Conservation (phyloP, 2,329 filamentous ascomycete species). For the Coleophoma cylindrospora region DNA sequence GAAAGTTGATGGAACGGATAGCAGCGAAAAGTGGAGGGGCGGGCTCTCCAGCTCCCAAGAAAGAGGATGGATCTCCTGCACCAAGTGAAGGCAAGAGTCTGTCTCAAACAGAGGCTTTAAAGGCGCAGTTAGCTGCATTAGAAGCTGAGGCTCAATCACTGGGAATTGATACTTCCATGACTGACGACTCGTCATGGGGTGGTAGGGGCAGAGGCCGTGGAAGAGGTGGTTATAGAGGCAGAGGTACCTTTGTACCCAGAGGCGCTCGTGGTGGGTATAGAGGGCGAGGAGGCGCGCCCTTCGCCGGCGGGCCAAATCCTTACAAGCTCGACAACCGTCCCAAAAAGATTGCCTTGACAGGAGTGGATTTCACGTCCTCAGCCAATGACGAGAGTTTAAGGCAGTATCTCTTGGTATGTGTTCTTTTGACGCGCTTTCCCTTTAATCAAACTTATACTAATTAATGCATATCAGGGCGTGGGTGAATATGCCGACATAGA, state of each 20-base stretch:
- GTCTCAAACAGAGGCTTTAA: constrained; percentile 58
- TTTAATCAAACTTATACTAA: constrained; percentile 5
- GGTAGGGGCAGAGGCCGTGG: constrained; percentile 36
- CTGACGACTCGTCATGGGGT: constrained; percentile 34
- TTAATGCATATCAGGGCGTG: constrained; percentile 39
- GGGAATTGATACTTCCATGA: constrained; percentile 54
- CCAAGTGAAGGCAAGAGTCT: constrained; percentile 21
- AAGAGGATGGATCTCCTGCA: constrained; percentile 11
- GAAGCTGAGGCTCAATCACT: constrained; percentile 68
- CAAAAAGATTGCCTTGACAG: constrained; percentile 59
- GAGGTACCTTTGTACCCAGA: constrained; percentile 29
- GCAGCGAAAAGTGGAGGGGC: constrained; percentile 42
- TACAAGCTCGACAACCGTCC: constrained; percentile 75
- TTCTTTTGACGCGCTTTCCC: background rate
- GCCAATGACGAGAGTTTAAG: constrained; percentile 65
- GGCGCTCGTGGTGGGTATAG: constrained; percentile 38
- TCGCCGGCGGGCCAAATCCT: constrained; percentile 29
- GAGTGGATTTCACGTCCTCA: constrained; percentile 55
- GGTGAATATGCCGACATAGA: constrained; percentile 59
- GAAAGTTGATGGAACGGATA: constrained; percentile 56
- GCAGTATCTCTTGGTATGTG: constrained; percentile 64
- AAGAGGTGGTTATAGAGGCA: constrained; percentile 29
- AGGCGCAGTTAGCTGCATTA: constrained; percentile 66
- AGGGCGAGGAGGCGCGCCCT: constrained; percentile 37
- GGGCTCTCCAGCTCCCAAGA: constrained; percentile 7